Base-by-base conservation (phyloP, 768 basidiomycete species). In the Mycena maculata region DNA sequence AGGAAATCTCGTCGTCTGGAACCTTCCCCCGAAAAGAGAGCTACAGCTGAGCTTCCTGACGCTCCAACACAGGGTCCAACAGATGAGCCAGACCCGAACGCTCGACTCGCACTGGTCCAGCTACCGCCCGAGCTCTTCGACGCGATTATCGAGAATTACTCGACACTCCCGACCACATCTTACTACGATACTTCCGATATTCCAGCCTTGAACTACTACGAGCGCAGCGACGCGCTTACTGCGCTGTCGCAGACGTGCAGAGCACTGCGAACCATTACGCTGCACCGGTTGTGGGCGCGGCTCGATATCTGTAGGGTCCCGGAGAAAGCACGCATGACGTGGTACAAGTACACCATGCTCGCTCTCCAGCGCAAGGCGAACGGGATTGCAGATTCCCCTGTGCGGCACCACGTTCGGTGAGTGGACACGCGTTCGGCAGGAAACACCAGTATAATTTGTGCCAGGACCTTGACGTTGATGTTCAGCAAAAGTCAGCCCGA, bases 111-210 rank as follows among this genome's bases (percentile, higher is more conserved):
- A 20, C 54, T 68, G 5, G 47, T 53, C n/a, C 56, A 60, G 27
- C 58, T 69, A 11, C 68, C 68, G 2, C 39, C 49, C 25, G 68
- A 69, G 52, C 68, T 69, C 42, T 69, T 69, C 59, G 68, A 69
- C 58, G 63, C 61, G 36, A 65, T 65, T 56, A 61, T 69, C 38
- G 63, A 52, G 39, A n/a, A 57, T 27, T 69, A 60, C 41, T 23
- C 12, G 36, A 65, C 68, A 23, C 63, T 56, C 1, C 68, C 49
- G 27, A 18, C 44, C 2, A 42, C 41, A n/a, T 69, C 30, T 30
- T 65, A 60, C 67, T 48, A 63, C 49, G 41, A 59, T 39, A 55
- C 57, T 18, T 23, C 41, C 13, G 31, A 49, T 36, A 38, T 56
- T 20, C 56, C 56, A 1, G 53, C 44, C 0, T 18, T 23, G 10